A percentile compares a stretch with the other conserved stretches of the same genome.
phyloP scores from a whole-genome alignment of 2,329 filamentous ascomycete genomes.

The Cercospora citrullina region DNA sequence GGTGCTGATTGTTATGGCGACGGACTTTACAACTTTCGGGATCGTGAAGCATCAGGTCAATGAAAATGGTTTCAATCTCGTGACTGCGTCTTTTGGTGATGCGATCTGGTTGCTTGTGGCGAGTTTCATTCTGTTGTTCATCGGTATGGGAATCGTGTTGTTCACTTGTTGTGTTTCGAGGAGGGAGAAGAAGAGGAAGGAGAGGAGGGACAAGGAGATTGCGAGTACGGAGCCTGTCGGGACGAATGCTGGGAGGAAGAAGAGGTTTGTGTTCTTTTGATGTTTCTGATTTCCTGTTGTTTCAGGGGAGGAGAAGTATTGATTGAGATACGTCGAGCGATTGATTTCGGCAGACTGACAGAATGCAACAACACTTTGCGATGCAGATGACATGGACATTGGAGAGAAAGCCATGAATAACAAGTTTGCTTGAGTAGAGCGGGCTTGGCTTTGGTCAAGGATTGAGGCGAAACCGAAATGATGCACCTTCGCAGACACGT shows the following conservation, averaged over 20 bases:
- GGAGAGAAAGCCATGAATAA: not conserved
- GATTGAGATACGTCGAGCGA: not conserved
- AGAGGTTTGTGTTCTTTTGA: not conserved
- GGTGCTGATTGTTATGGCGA: constrained; percentile 51
- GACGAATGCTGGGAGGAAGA: not conserved
- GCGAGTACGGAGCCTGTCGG: not conserved
- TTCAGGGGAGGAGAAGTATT: not conserved
- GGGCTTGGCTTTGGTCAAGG: not conserved
- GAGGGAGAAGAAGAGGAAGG: constrained; percentile 28
- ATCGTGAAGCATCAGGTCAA: constrained; percentile 58
- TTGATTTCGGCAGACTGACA: not conserved
- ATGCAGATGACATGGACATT: not conserved
- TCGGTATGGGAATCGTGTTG: constrained; percentile 60
- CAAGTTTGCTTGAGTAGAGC: not conserved
- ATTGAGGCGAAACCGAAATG: not conserved
- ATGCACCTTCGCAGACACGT: not conserved
- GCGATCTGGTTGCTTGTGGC: constrained; percentile 62
- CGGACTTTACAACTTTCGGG: constrained; percentile 60
- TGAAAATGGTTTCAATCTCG: constrained; percentile 39
- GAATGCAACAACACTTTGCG: not conserved
- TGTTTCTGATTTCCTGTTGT: not conserved
- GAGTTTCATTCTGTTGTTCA: constrained; percentile 55
- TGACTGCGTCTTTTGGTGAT: constrained; percentile 53
- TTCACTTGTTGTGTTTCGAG: constrained; percentile 46
- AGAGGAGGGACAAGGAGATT: constrained; percentile 7